phyloP scores from a whole-genome alignment of 164 flowering plant genomes.

The Dillenia suffruticosa region DNA sequence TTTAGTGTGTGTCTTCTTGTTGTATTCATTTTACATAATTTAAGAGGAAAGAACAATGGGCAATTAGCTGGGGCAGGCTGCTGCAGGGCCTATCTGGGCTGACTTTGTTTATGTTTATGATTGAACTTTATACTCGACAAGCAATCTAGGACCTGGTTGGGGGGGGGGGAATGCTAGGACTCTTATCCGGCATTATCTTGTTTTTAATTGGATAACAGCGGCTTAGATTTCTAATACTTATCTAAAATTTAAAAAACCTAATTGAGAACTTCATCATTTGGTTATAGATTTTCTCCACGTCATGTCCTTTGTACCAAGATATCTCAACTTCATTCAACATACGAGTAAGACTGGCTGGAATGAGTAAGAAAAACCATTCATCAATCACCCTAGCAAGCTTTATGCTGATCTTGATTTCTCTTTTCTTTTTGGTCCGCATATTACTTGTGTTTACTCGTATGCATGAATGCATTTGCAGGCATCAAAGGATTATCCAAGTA shows the following conservation, averaged over 20 bases:
- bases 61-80: no score
- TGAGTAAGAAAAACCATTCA: constrained; percentile 14
- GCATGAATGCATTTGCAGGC: constrained; percentile 10
- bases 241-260: neutral
- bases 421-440: neutral
- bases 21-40: no score
- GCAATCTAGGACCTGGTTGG: no score
- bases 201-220: neutral
- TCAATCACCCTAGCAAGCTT: no score
- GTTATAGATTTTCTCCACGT: constrained; percentile 33
- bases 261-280: neutral
- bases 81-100: no score
- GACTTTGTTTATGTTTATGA: no score
- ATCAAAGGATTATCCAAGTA: constrained; percentile 17
- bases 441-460: neutral
- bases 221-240: neutral
- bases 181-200: neutral
- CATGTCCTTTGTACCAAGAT: constrained; percentile 27
- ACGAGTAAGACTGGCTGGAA: constrained; percentile 25
- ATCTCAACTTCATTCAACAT: constrained; percentile 27
- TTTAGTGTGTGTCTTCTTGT: no score
- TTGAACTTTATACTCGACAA: no score
- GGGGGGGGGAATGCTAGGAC: no score
- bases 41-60: no score
- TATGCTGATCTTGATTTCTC: neutral